Evolutionary conservation across 192 early-diverging fungal genomes (phyloP), one percentile per base, ranked within the genome.

Genomic region (Mortierella antarctica): DNA sequence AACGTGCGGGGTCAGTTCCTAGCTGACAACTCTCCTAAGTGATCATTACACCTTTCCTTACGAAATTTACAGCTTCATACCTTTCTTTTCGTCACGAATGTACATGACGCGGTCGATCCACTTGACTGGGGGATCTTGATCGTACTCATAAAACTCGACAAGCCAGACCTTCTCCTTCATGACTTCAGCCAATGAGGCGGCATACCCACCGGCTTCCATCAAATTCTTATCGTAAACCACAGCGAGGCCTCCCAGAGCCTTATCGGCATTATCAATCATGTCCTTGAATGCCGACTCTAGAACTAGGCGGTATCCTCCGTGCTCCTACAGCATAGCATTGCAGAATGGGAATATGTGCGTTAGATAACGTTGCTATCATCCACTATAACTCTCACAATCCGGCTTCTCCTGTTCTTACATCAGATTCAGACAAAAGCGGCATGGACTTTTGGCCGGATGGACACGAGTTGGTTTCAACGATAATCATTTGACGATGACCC

Each of bases 371-470:
- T 31, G 31, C 3, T 31, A 31, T 31, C 31, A 1, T 31, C 31
- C 31, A 31, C 31, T 31, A 31, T 31, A 31, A 31, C 31, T 31
- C 31, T 31, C 31, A 31, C 31, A 31, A 3, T 31, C 31, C 31
- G 31, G 31, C 31, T 31, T 31, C 1, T 31, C 31, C 31, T 31
- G 31, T 76, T 47, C 89, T 83, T 80, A 94, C 93, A 70, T 95
- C 91, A 8, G 91, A 84, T 66, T 94, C 93, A 8, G 89, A 91
- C 13, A 96, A 72, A 4, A 94, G 80, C 11, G 95, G 95, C 95
- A 96, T 96, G 7, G 95, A 96, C 74, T 96, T 96, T 83, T 93
- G 94, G 39, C 95, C 95, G 20, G 93, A 94, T 6, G 95, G 95
- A 66, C 95, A 96, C 52, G 94, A 95, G 81, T 96, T 96, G 49